Percentiles rank a stretch among this genome's conserved stretches.
phyloP scores from a whole-genome alignment of 768 basidiomycete genomes.

The Russula ochroleuca region DNA sequence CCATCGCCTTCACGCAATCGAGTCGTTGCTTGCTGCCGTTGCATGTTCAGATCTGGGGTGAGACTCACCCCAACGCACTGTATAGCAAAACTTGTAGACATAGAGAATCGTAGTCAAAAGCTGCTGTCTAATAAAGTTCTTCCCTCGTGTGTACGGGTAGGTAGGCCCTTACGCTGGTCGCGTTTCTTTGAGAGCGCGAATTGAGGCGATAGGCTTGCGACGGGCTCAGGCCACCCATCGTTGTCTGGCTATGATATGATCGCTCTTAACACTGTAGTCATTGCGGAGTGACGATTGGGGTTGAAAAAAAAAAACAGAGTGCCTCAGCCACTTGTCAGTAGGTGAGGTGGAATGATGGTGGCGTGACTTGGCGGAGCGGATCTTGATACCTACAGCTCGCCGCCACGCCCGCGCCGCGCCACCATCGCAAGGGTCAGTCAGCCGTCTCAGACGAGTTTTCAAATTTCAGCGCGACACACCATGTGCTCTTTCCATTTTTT shows the following conservation, averaged over 20 bases:
- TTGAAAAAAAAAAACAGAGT: background rate
- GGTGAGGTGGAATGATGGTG: constrained; percentile 3
- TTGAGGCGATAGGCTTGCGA: background rate
- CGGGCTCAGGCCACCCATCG: background rate
- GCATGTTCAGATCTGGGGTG: background rate
- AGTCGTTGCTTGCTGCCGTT: background rate
- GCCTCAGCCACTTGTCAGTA: background rate
- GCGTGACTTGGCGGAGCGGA: constrained; percentile 3
- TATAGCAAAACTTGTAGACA: background rate
- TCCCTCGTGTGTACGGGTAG: background rate
- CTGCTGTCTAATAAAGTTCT: background rate
- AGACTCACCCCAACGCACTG: background rate
- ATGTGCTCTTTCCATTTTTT: background rate
- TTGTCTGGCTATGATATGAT: background rate
- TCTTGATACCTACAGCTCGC: background rate
- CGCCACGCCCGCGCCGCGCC: background rate
- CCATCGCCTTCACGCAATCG: background rate
- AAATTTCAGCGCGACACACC: background rate
- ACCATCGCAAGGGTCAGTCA: background rate
- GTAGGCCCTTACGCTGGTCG: background rate
- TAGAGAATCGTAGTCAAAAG: background rate
- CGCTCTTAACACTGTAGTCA: background rate
- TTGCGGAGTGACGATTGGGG: background rate
- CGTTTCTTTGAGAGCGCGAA: background rate
- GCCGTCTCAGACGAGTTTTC: background rate